Evolutionary conservation across 192 early-diverging fungal species (phyloP).

Genomic region (Phycomyces blakesleeanus): DNA sequence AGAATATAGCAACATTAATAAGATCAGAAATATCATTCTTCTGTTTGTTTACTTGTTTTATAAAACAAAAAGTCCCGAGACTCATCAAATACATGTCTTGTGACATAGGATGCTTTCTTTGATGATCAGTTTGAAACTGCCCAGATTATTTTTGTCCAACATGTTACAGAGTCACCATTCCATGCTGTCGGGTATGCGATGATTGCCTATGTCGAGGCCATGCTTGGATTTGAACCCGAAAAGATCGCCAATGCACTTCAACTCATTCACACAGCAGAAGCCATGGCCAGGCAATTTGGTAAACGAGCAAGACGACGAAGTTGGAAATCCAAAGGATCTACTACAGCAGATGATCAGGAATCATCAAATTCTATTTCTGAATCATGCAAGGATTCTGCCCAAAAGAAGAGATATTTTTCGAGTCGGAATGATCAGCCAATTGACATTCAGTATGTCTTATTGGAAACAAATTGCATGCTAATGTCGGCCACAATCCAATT

Average conservation of each 20-base stretch:
- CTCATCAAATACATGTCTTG: too few species aligned
- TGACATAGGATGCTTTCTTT: conserved; percentile 30
- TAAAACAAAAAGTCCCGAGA: too few species aligned
- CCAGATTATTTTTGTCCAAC: conserved; percentile 21
- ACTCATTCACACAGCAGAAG: conserved; percentile 22
- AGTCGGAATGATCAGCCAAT: not conserved
- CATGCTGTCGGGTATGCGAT: conserved; percentile 35
- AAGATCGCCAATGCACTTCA: conserved; percentile 26
- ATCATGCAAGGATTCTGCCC: too few species aligned
- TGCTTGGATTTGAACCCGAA: conserved; percentile 29
- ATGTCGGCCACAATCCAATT: conserved; percentile 38
- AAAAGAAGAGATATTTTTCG: too few species aligned
- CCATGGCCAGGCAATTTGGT: conserved; percentile 18
- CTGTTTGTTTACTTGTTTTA: too few species aligned
- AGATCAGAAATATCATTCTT: too few species aligned
- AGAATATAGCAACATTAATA: too few species aligned
- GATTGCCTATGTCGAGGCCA: conserved; percentile 34
- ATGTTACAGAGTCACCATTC: conserved; percentile 29
- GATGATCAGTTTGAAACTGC: conserved; percentile 35
- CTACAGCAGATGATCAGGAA: not conserved
- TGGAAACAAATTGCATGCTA: conserved; percentile 30
- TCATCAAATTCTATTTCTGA: too few species aligned
- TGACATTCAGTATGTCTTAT: conserved; percentile 25
- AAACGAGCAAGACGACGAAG: conserved; percentile 1
- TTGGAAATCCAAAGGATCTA: conserved; percentile 5